Evolutionary conservation across 305 asterid species (phyloP).

Genomic region (Andrographis paniculata): DNA sequence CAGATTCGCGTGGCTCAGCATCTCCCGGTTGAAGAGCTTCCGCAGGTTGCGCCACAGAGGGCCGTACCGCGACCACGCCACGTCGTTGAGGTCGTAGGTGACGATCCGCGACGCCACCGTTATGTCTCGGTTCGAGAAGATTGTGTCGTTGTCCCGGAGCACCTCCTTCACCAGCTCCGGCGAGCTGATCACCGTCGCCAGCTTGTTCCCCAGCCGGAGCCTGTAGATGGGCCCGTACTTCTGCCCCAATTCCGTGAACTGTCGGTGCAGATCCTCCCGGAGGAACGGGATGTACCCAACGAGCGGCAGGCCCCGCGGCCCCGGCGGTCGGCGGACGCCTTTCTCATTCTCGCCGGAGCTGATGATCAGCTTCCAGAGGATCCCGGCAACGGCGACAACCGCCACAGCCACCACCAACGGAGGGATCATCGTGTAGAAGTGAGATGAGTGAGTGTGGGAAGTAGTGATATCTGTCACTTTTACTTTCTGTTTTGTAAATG

Average conservation of each 20-base stretch:
- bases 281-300: constrained; percentile 40
- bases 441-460: no score
- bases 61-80: constrained; percentile 24
- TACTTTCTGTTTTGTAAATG: no score
- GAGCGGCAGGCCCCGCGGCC: constrained; percentile 41
- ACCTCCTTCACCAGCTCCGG: constrained; percentile 22
- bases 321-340: no score
- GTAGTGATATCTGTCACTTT: no score
- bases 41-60: constrained; percentile 27
- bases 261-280: constrained; percentile 20
- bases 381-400: no score
- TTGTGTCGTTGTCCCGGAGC: constrained; percentile 29
- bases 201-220: constrained; percentile 26
- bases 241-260: constrained; percentile 20
- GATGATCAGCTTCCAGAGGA: no score
- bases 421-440: no score
- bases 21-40: constrained; percentile 23
- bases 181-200: constrained; percentile 27
- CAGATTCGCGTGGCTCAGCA: constrained; percentile 28
- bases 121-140: constrained; percentile 28
- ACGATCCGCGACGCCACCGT: constrained; percentile 9
- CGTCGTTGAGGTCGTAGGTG: constrained; percentile 22
- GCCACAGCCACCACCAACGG: no score
- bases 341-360: no score
- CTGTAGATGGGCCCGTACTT: constrained; percentile 33